These are phyloP conservation scores for Umbellularia californica DNA, from an alignment of 164 flowering plant species.

Conservation along the genomic window DNA sequence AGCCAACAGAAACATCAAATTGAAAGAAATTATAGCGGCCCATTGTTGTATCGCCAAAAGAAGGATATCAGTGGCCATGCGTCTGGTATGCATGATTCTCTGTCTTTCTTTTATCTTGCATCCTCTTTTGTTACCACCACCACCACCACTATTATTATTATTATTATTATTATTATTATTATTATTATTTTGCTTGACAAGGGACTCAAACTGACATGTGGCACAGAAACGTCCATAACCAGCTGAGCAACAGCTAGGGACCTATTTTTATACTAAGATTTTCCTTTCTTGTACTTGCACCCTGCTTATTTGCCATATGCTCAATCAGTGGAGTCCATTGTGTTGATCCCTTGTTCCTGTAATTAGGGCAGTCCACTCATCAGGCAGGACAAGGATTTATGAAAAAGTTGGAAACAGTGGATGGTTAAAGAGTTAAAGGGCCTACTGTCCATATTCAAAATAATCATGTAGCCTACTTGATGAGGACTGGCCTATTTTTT, in stretches of 20 bases:
- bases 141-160: too few relatives aligned
- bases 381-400: not conserved
- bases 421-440: not conserved
- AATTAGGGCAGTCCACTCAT: not conserved
- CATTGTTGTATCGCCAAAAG: slow-evolving; percentile 54
- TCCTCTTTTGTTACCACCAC: not conserved
- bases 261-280: not conserved
- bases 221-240: too few relatives aligned
- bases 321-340: not conserved
- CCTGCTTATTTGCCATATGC: not conserved
- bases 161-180: too few relatives aligned
- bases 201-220: too few relatives aligned
- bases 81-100: slow-evolving; percentile 36
- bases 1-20: slow-evolving; percentile 40
- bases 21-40: slow-evolving; percentile 77
- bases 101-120: slow-evolving; percentile 2
- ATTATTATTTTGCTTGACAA: too few relatives aligned
- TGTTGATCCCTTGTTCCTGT: not conserved
- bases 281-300: not conserved
- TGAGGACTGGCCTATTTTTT: not conserved
- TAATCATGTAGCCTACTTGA: not conserved
- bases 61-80: slow-evolving; percentile 45
- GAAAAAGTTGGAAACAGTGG: not conserved
- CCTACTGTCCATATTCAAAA: not conserved
- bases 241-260: too few relatives aligned